These are phyloP conservation scores for Wallacemonas rigidus DNA, from an alignment of 208 protist genomes.

Conservation along the genomic window DNA sequence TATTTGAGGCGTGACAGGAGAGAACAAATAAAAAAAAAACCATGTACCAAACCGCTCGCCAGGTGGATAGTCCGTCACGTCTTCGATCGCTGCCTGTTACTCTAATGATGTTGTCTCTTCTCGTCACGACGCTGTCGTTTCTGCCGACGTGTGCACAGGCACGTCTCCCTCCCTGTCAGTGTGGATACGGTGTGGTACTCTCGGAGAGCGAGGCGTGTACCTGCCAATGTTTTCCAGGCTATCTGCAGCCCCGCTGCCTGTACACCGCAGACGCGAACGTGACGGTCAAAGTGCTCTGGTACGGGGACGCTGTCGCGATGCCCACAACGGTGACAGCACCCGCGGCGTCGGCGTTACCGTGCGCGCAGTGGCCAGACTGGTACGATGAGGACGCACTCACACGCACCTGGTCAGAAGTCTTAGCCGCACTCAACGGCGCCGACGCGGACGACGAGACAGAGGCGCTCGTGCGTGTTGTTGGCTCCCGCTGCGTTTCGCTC, in stretches of 20 bases:
- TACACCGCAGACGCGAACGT: conserved; percentile 33
- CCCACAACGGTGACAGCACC: conserved; percentile 13
- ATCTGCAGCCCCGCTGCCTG: conserved; percentile 50
- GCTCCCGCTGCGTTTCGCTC: background rate
- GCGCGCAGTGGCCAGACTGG: conserved; percentile 4
- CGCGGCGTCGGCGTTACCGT: background rate
- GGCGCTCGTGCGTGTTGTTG: background rate
- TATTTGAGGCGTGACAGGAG: too few relatives aligned
- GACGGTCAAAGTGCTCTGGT: conserved; percentile 30
- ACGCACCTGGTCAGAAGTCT: background rate
- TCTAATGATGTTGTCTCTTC: too few relatives aligned
- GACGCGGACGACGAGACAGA: background rate
- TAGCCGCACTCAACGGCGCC: background rate
- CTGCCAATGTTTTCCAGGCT: conserved; percentile 39
- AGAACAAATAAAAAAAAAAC: too few relatives aligned
- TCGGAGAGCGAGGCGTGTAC: conserved; percentile 17
- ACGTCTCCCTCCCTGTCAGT: conserved; percentile 21
- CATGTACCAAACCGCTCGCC: too few relatives aligned
- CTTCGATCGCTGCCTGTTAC: too few relatives aligned
- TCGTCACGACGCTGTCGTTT: background rate
- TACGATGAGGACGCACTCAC: conserved; percentile 8
- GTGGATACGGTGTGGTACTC: conserved; percentile 35
- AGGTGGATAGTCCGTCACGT: too few relatives aligned
- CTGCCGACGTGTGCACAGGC: background rate
- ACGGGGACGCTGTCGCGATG: background rate